Percentiles rank a stretch among this genome's conserved stretches.
Conservation (phyloP, 805 yeast genomes). For the Kodamaea leandrae region DNA sequence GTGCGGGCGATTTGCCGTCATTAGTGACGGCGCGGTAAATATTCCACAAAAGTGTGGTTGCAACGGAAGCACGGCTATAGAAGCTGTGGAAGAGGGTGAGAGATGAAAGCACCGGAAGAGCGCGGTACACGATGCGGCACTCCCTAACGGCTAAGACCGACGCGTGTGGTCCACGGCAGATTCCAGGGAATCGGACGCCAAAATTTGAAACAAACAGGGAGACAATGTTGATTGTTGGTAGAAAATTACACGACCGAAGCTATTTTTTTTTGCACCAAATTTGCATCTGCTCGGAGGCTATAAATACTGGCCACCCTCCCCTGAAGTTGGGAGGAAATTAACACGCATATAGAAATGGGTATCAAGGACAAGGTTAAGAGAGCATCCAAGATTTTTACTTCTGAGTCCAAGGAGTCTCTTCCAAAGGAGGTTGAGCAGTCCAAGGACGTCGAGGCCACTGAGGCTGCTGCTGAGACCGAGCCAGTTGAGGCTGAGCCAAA, state of each 20-base stretch:
- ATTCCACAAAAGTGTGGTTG: too few relatives aligned
- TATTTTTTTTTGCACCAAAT: conserved; percentile 6
- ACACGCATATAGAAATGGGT: conserved; percentile 35
- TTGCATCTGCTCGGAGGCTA: conserved; percentile 2
- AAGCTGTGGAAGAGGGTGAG: too few relatives aligned
- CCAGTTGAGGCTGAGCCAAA: conserved; percentile 8
- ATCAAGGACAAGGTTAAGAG: conserved; percentile 39
- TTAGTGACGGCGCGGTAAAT: too few relatives aligned
- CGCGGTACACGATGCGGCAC: too few relatives aligned
- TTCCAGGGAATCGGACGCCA: neutral
- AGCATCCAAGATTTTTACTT: conserved; percentile 34
- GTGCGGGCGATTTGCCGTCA: too few relatives aligned
- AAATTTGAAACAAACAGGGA: neutral
- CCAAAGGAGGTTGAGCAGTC: conserved; percentile 10
- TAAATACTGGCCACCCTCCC: conserved; percentile 8
- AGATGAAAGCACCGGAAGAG: too few relatives aligned
- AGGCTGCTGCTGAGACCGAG: conserved; percentile 6
- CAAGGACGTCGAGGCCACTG: conserved; percentile 9
- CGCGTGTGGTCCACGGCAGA: neutral
- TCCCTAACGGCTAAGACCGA: too few relatives aligned
- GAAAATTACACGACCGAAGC: conserved; percentile 9
- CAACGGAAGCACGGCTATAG: too few relatives aligned
- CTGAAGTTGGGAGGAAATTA: neutral
- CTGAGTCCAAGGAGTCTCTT: conserved; percentile 26
- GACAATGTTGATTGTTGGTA: conserved; percentile 3